Conservation (phyloP, 306 rosid species). For the Acacia crassicarpa region DNA sequence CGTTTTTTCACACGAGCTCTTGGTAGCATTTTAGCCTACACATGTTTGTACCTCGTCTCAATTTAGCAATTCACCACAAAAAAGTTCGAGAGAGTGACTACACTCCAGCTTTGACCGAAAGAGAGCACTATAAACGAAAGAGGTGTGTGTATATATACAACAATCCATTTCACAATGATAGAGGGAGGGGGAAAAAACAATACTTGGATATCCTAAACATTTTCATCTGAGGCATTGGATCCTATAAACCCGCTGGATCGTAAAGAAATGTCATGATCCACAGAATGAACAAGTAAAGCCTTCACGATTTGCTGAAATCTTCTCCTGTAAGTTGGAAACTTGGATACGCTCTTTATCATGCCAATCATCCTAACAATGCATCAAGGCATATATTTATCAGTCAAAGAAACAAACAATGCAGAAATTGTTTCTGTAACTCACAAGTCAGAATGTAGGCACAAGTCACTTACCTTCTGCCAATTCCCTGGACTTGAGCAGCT, state of each 20-base stretch:
- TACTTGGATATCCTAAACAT: slow-evolving; percentile 37
- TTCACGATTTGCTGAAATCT: slow-evolving; percentile 67
- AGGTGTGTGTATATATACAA: slow-evolving; percentile 41
- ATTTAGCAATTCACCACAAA: neutral
- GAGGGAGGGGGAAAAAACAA: neutral
- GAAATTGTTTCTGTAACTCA: neutral
- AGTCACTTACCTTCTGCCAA: slow-evolving; percentile 64
- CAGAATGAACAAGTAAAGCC: slow-evolving; percentile 41
- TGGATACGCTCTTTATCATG: slow-evolving; percentile 63
- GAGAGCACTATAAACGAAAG: neutral
- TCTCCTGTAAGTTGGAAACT: slow-evolving; percentile 77
- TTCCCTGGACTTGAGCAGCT: slow-evolving; percentile 85
- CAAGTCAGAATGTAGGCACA: neutral
- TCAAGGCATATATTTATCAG: neutral
- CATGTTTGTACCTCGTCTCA: neutral
- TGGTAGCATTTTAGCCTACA: neutral
- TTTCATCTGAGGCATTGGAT: slow-evolving; percentile 47
- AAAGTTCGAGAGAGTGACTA: neutral
- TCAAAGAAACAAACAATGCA: neutral
- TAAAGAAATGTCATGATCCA: slow-evolving; percentile 37
- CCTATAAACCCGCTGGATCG: slow-evolving; percentile 40
- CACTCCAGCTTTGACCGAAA: neutral
- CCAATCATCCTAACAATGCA: slow-evolving; percentile 70
- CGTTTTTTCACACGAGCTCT: neutral
- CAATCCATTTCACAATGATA: slow-evolving; percentile 15